These are phyloP conservation scores for Calocera viscosa DNA, from an alignment of 768 basidiomycete species.

Conservation along the genomic window DNA sequence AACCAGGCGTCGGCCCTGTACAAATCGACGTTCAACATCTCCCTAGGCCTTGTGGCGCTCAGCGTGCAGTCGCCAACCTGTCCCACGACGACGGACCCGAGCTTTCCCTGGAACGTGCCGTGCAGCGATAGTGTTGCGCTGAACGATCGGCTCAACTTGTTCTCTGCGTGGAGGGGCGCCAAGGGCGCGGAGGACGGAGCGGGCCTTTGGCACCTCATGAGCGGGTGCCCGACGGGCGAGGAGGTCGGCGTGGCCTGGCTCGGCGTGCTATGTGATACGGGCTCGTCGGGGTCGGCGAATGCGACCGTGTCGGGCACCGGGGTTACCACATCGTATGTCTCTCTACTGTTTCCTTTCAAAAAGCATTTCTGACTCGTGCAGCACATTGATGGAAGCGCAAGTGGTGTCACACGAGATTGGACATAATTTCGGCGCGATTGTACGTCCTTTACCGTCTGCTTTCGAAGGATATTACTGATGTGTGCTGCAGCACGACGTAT, in stretches of 20 bases:
- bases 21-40: conserved; percentile 72
- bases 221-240: conserved; percentile 64
- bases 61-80: conserved; percentile 57
- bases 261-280: conserved; percentile 50
- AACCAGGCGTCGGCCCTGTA: conserved; percentile 66
- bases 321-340: conserved; percentile 71
- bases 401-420: conserved; percentile 74
- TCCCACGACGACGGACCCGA: conserved; percentile 40
- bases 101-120: conserved; percentile 61
- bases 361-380: too few species aligned
- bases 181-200: conserved; percentile 53
- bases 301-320: conserved; percentile 64
- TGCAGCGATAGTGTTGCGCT: conserved; percentile 44
- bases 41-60: conserved; percentile 69
- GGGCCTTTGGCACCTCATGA: conserved; percentile 84
- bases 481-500: conserved; percentile 21
- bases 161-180: conserved; percentile 69
- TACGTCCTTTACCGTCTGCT: conserved; percentile 29
- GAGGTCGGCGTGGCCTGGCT: conserved; percentile 87
- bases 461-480: conserved; percentile 16
- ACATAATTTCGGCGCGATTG: conserved; percentile 82
- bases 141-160: conserved; percentile 59
- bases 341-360: too few species aligned
- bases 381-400: conserved; percentile 67
- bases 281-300: conserved; percentile 34